phyloP scores from a whole-genome alignment of 2,329 filamentous ascomycete genomes.

The Aspergillus sp. region DNA sequence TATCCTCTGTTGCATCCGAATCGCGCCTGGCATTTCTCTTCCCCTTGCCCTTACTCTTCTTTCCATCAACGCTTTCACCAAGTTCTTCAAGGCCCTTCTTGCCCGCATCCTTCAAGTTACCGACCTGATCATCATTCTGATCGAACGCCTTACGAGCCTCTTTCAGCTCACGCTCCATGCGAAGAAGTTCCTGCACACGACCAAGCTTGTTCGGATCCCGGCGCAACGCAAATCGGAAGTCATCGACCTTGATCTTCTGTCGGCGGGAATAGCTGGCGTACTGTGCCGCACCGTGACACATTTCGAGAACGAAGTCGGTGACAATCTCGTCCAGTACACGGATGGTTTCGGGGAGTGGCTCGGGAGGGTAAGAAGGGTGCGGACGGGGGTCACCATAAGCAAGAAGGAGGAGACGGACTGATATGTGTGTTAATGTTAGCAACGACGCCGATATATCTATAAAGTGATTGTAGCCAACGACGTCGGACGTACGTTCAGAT shows the following conservation, averaged over 20 bases:
- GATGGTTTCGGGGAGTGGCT: slow-evolving; percentile 80
- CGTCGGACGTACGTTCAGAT: slow-evolving; percentile 59
- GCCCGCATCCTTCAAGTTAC: slow-evolving; percentile 38
- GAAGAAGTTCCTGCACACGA: slow-evolving; percentile 83
- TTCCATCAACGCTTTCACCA: slow-evolving; percentile 31
- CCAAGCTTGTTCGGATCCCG: slow-evolving; percentile 84
- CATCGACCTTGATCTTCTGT: slow-evolving; percentile 96
- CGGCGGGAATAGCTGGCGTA: slow-evolving; percentile 83
- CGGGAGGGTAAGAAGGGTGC: slow-evolving; percentile 66
- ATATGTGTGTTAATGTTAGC: background rate
- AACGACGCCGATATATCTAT: background rate
- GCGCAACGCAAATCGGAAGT: slow-evolving; percentile 92
- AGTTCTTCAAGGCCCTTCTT: slow-evolving; percentile 38
- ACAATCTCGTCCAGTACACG: slow-evolving; percentile 91
- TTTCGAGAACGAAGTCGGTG: slow-evolving; percentile 93
- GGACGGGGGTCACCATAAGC: slow-evolving; percentile 49
- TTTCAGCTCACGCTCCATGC: slow-evolving; percentile 85
- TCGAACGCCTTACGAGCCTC: slow-evolving; percentile 68
- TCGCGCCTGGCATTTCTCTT: slow-evolving; percentile 39
- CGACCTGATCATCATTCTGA: slow-evolving; percentile 48
- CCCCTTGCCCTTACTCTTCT: slow-evolving; percentile 38
- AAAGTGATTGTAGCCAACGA: background rate
- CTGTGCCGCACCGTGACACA: slow-evolving; percentile 85
- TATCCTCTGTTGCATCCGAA: slow-evolving; percentile 41
- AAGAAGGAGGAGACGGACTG: slow-evolving; percentile 47